phyloP scores from a whole-genome alignment of 305 asterid genomes.

The Euphrasia arctica region DNA sequence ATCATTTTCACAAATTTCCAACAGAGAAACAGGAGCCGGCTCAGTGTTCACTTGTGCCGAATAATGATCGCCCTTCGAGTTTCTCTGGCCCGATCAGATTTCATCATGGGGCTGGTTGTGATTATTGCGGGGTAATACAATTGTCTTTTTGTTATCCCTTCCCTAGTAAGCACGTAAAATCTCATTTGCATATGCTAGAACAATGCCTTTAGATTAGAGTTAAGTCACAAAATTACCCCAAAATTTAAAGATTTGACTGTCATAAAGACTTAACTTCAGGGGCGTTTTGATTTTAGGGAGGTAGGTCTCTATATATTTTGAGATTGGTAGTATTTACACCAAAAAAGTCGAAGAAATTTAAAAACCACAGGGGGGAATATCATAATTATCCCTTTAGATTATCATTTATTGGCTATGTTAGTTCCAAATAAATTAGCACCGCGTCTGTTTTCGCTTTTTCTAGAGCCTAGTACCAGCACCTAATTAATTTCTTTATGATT shows the following conservation, averaged over 20 bases:
- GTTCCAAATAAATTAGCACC: neutral
- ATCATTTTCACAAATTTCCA: conserved; percentile 32
- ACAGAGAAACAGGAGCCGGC: conserved; percentile 27
- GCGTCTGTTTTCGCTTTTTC: neutral
- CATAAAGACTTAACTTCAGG: neutral
- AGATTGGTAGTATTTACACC: neutral
- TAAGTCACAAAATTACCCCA: neutral
- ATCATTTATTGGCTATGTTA: neutral
- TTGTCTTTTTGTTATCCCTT: conserved; percentile 8
- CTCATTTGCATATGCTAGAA: neutral
- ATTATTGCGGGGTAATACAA: conserved; percentile 70
- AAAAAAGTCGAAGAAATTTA: neutral
- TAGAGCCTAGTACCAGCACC: neutral
- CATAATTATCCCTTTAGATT: neutral
- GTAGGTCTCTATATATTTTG: neutral
- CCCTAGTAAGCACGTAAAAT: neutral
- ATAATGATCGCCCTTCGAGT: conserved; percentile 22
- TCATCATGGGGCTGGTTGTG: conserved; percentile 65
- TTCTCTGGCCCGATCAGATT: conserved; percentile 27
- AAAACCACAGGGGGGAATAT: neutral
- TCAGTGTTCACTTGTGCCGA: conserved; percentile 19
- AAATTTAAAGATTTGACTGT: neutral
- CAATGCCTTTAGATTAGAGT: conserved; percentile 1
- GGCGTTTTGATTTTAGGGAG: neutral
- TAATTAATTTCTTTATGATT: neutral